Percentiles rank a stretch among this genome's conserved stretches.
These are phyloP conservation scores for Pyrenophora seminiperda DNA, from an alignment of 2,329 filamentous ascomycete genomes.

Conservation along the genomic window DNA sequence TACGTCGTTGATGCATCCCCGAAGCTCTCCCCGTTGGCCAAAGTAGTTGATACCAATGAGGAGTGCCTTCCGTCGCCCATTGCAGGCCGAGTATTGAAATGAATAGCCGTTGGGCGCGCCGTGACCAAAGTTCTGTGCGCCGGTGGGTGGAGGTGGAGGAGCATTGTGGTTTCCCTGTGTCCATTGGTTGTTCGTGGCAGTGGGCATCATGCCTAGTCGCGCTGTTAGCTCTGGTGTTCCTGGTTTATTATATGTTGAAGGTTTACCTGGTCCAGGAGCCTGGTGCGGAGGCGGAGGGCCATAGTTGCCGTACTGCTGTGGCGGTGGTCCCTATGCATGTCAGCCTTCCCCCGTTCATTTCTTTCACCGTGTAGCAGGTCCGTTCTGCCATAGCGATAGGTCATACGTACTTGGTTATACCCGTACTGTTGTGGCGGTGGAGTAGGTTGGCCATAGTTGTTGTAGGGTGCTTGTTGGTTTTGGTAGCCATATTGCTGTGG, in stretches of 20 bases:
- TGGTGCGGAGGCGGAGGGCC: slow-evolving; percentile 32
- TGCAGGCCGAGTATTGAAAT: slow-evolving; percentile 92
- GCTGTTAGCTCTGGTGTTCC: slow-evolving; percentile 35
- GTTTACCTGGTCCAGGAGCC: slow-evolving; percentile 28
- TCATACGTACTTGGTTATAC: slow-evolving; percentile 46
- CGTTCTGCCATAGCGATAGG: slow-evolving; percentile 8
- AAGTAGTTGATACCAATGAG: slow-evolving; percentile 98
- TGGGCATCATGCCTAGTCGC: slow-evolving; percentile 59
- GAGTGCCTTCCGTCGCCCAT: slow-evolving; percentile 83
- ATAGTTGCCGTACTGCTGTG: slow-evolving; percentile 22
- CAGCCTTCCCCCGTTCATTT: background rate
- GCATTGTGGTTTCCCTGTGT: slow-evolving; percentile 61
- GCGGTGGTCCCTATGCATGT: slow-evolving; percentile 9
- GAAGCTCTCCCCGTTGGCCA: slow-evolving; percentile 83
- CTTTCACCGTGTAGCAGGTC: background rate
- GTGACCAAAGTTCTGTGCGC: slow-evolving; percentile 60
- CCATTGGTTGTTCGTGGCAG: slow-evolving; percentile 45
- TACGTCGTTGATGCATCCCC: slow-evolving; percentile 96
- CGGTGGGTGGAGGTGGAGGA: slow-evolving; percentile 69
- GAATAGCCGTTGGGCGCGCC: slow-evolving; percentile 80
- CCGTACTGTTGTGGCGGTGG: slow-evolving; percentile 53
- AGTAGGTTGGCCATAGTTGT: slow-evolving; percentile 45
- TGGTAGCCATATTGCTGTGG: slow-evolving; percentile 47
- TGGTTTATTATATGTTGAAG: background rate
- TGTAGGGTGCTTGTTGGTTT: slow-evolving; percentile 48